Base-by-base conservation (phyloP, 1,284 basidiomycete species). In the Irpex lacteus region DNA sequence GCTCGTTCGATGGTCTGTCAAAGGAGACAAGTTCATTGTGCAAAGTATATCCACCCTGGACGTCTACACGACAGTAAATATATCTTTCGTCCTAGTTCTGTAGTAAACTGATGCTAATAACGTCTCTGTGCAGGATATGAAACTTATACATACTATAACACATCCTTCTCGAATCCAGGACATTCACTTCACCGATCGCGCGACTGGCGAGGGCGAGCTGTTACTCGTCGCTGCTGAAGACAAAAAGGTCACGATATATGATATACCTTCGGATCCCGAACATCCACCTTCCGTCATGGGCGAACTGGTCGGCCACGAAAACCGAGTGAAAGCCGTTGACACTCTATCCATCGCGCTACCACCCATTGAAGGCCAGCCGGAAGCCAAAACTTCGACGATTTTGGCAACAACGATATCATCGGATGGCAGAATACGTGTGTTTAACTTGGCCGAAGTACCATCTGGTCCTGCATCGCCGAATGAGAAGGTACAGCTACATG, bases 161-260 rank as follows among this genome's bases (percentile, higher is more conserved):
- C 92, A 95, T 69, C 81, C 89, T 1, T 87, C 91, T 4, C 86
- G 95, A 8, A 83, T 96, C 70, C 95, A 97, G 67, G 89, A 91
- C 67, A 74, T 94, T 58, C 82, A 82, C 59, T 97, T 97, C 75
- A 87, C 83, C 71, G 80, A 81, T 67, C 81, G 85, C 15, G 75
- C 80, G 1, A 77, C 82, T 40, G 82, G 81, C 0, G 74, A 79
- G 2, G 82, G 81, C 26, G 90, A 95, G 70, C 74, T 95, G 34
- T 78, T 97, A 5, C 81, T 95, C 44, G 90, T 89, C 7, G 92
- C 87, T 1, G 94, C 90, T 1, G 95, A 98, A 75, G 94, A 97
- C 74, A 94, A 91, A 69, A 90, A 89, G 67, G 79, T 94, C 1
- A 85, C 92, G 1, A 78, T 95, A 13, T 96, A 95, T 77, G 79